Base-by-base conservation (phyloP, 495 filamentous ascomycete species). In the Apodospora peruviana region DNA sequence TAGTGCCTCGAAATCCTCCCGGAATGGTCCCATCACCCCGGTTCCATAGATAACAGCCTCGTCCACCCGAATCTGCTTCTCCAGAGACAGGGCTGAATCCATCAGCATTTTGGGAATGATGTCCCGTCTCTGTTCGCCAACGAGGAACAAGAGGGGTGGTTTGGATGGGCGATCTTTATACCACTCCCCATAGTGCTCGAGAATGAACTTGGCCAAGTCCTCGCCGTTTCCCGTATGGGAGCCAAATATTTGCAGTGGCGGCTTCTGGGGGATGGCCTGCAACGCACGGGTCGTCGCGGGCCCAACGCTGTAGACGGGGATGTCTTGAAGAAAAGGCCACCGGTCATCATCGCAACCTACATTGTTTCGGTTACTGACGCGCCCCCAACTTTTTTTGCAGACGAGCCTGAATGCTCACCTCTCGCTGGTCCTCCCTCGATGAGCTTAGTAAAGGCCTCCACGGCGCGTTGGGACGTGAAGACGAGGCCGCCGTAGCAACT, bases 401-500 rank as follows among this genome's bases (percentile, higher is more conserved):
- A 32, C 36, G 44, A 48, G 47, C 35, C 38, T 37, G 39, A 47
- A 43, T 39, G 27, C 55, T 58, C 55, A 60, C 58, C 69, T 74
- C 64, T 62, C 14, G 27, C 37, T 10, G 11, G 23, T 23, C 68
- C 62, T 35, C 72, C 70, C 24, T 70, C 66, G n/a, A 91, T 71
- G n/a, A 91, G 71, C 24, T 73, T 61, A 10, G 80, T 72, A 53
- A 95, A 91, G 1, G 82, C 90, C 57, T 96, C 93, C 10, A 96
- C 93, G 5, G 93, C 87, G 17, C 94, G 80, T 61, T 97, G 94
- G 16, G 88, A 95, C 1, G 93, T 98, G 64, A 98, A 94, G 40
- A 96, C 86, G 43, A 96, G 61, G 1, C 88, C 91, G 11, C 89
- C 88, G 65, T 95, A 95, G 50, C 70, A 63, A 43, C 66, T 52